Evolutionary conservation across 164 flowering plant genomes (phyloP).

Genomic region (Magnolia kwangsiensis): DNA sequence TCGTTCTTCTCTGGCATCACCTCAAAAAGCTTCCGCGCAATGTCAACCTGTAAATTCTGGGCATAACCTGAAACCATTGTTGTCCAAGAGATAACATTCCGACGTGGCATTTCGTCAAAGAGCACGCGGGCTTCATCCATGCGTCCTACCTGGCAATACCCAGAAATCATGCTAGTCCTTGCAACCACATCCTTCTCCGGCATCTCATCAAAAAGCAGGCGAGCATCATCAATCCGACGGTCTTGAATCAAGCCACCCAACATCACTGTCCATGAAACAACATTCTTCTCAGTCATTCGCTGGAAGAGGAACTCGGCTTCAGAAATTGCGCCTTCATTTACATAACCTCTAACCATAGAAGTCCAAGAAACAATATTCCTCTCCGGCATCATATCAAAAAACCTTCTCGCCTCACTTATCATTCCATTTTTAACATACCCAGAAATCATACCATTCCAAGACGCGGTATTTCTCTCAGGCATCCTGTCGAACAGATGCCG

Average conservation of each 20-base stretch:
- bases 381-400: conserved; percentile 61
- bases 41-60: conserved; percentile 50
- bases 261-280: conserved; percentile 81
- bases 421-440: conserved; percentile 59
- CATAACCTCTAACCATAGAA: conserved; percentile 65
- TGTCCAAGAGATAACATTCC: conserved; percentile 74
- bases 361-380: conserved; percentile 78
- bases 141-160: conserved; percentile 57
- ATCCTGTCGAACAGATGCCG: conserved; percentile 48
- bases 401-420: conserved; percentile 46
- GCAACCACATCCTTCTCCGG: conserved; percentile 75
- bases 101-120: conserved; percentile 62
- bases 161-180: conserved; percentile 65
- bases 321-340: conserved; percentile 41
- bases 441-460: conserved; percentile 70
- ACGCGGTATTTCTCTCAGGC: conserved; percentile 54
- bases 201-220: conserved; percentile 52
- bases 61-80: conserved; percentile 70
- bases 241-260: conserved; percentile 63
- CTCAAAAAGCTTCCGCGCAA: conserved; percentile 80
- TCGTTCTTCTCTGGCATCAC: conserved; percentile 87
- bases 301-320: conserved; percentile 62
- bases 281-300: conserved; percentile 74
- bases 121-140: conserved; percentile 59
- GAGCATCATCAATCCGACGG: conserved; percentile 59